Conservation (phyloP, 2,329 filamentous ascomycete genomes). For the Leptographium radiaticola region DNA sequence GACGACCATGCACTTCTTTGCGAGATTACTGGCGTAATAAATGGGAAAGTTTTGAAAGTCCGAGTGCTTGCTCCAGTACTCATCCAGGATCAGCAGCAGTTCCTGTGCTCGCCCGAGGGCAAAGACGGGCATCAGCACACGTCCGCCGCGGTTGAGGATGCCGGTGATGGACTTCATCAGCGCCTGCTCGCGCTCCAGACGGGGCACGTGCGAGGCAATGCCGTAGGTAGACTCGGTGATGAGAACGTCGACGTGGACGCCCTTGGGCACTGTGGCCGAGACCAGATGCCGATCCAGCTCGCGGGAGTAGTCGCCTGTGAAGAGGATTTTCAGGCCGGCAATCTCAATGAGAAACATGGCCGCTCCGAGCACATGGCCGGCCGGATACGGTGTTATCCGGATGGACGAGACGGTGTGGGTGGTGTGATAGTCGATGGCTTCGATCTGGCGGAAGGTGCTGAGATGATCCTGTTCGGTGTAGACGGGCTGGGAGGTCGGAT, state of each 20-base stretch:
- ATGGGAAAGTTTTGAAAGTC: conserved; percentile 88
- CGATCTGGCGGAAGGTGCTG: conserved; percentile 84
- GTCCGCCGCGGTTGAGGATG: conserved; percentile 80
- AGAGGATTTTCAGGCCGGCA: conserved; percentile 89
- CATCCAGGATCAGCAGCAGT: conserved; percentile 83
- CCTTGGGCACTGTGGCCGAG: conserved; percentile 78
- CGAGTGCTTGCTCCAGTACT: conserved; percentile 85
- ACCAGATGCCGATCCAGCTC: conserved; percentile 94
- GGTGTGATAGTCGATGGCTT: conserved; percentile 96
- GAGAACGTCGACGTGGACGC: conserved; percentile 85
- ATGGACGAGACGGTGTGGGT: conserved; percentile 96
- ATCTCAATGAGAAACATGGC: conserved; percentile 99
- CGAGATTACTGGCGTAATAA: conserved; percentile 93
- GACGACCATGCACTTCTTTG: conserved; percentile 93
- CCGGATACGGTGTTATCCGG: conserved; percentile 90
- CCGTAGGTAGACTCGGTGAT: conserved; percentile 98
- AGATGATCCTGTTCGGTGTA: conserved; percentile 95
- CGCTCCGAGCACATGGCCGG: conserved; percentile 92
- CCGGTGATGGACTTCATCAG: conserved; percentile 92
- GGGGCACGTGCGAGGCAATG: conserved; percentile 83
- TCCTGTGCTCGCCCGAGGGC: conserved; percentile 90
- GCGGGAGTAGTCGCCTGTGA: conserved; percentile 93
- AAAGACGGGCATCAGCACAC: conserved; percentile 90
- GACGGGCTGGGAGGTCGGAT: conserved; percentile 56
- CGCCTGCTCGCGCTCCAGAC: conserved; percentile 79